Evolutionary conservation across 164 flowering plant genomes (phyloP).

Genomic region (Tetrastigma voinierianum): DNA sequence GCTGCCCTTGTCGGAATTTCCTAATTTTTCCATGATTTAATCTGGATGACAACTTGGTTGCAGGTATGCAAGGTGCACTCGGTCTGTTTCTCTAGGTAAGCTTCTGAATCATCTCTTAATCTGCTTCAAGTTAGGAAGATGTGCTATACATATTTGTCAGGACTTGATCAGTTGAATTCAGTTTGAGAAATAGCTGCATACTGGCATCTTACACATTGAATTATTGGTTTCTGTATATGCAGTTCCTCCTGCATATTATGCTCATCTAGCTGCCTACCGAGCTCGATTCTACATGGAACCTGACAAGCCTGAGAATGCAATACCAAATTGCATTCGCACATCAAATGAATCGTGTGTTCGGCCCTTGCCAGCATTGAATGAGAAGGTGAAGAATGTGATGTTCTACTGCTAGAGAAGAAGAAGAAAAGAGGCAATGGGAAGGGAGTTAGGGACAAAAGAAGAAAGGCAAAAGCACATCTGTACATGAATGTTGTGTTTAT

Average conservation of each 20-base stretch:
- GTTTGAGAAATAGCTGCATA: background rate
- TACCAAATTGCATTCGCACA: slow-evolving; percentile 8
- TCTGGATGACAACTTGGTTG: background rate
- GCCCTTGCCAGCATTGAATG: slow-evolving; percentile 24
- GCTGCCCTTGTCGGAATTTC: background rate
- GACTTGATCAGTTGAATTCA: background rate
- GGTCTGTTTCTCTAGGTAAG: slow-evolving; percentile 48
- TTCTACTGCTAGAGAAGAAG: slow-evolving; percentile 34
- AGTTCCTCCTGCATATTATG: slow-evolving; percentile 64
- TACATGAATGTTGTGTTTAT: too few relatives aligned
- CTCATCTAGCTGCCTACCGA: slow-evolving; percentile 62
- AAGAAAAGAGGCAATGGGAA: too few relatives aligned
- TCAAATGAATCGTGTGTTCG: slow-evolving; percentile 1
- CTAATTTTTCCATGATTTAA: background rate
- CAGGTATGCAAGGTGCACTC: slow-evolving; percentile 53
- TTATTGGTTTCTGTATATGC: slow-evolving; percentile 4
- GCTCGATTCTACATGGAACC: slow-evolving; percentile 62
- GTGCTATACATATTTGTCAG: background rate
- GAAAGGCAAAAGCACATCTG: too few relatives aligned
- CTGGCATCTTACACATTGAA: background rate
- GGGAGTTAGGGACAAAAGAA: too few relatives aligned
- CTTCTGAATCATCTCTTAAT: background rate
- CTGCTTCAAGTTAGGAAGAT: too few relatives aligned
- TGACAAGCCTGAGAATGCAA: slow-evolving; percentile 23
- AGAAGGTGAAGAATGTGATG: slow-evolving; percentile 44